A percentile compares a stretch with the other conserved stretches of the same genome.
Evolutionary conservation across 768 basidiomycete genomes (phyloP).

Genomic region (Trametes cinnabarina): DNA sequence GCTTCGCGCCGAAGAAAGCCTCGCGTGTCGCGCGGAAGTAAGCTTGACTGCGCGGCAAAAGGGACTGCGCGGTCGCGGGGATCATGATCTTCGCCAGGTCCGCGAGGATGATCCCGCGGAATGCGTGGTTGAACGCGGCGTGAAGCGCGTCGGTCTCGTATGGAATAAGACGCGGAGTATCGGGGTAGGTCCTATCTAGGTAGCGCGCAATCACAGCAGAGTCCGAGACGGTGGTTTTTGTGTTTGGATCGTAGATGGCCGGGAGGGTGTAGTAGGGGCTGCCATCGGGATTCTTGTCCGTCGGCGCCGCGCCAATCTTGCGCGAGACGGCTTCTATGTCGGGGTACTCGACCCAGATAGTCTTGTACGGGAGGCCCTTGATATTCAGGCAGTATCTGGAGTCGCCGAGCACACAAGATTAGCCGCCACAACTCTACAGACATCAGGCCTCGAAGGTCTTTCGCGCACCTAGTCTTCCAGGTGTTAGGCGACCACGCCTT

Average conservation of each 20-base stretch:
- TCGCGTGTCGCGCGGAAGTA: conserved; percentile 40
- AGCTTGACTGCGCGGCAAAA: conserved; percentile 11
- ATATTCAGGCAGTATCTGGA: conserved; percentile 36
- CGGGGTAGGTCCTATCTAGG: conserved; percentile 50
- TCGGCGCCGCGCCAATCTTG: conserved; percentile 39
- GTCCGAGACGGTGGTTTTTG: conserved; percentile 39
- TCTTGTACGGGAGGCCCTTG: conserved; percentile 44
- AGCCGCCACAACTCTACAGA: too few species aligned
- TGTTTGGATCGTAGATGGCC: conserved; percentile 48
- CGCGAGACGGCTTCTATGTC: conserved; percentile 41
- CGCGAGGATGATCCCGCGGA: conserved; percentile 23
- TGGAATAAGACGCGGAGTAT: conserved; percentile 40
- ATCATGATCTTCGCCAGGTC: conserved; percentile 14
- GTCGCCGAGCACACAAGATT: too few species aligned
- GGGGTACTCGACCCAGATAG: conserved; percentile 51
- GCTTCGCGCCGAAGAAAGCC: background rate
- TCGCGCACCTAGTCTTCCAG: conserved; percentile 19
- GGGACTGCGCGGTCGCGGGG: conserved; percentile 4
- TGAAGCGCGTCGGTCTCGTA: conserved; percentile 41
- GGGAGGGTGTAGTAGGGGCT: conserved; percentile 45
- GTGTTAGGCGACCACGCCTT: conserved; percentile 24
- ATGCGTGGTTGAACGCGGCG: conserved; percentile 33
- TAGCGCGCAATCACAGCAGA: conserved; percentile 49
- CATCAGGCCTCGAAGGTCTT: too few species aligned
- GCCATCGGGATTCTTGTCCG: conserved; percentile 32